Evolutionary conservation across 2,329 filamentous ascomycete genomes (phyloP).

Genomic region (Cladobotryum mycophilum): DNA sequence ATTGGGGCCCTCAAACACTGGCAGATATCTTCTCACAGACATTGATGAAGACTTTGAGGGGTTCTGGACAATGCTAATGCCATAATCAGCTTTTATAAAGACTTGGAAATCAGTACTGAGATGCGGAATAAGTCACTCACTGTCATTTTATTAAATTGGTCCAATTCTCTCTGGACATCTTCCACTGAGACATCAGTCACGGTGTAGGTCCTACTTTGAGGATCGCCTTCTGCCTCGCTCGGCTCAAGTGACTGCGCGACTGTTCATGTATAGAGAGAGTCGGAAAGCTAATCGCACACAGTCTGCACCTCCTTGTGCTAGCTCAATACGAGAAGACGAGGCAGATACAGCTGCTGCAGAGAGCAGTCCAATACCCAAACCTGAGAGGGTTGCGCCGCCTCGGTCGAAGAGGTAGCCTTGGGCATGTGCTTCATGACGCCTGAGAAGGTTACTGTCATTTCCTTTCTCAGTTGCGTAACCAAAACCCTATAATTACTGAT

Average conservation of each 20-base stretch:
- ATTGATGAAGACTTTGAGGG: constrained; percentile 37
- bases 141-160: constrained; percentile 18
- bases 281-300: constrained; percentile 39
- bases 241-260: constrained; percentile 37
- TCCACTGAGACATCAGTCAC: constrained; percentile 26
- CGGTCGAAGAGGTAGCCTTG: neutral
- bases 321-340: constrained; percentile 30
- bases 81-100: constrained; percentile 4
- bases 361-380: constrained; percentile 40
- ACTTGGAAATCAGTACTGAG: neutral
- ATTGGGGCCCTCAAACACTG: constrained; percentile 33
- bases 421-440: neutral
- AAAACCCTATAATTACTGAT: neutral
- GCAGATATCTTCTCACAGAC: constrained; percentile 25
- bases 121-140: neutral
- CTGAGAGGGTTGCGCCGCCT: constrained; percentile 23
- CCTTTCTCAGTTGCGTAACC: neutral
- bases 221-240: constrained; percentile 17
- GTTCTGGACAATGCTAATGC: constrained; percentile 14
- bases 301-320: constrained; percentile 36
- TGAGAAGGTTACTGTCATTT: neutral
- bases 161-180: constrained; percentile 32
- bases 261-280: constrained; percentile 37
- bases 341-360: constrained; percentile 36
- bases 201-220: constrained; percentile 37